Evolutionary conservation across 768 basidiomycete species (phyloP).

Genomic region (Chalciporus sphaerocephalus): DNA sequence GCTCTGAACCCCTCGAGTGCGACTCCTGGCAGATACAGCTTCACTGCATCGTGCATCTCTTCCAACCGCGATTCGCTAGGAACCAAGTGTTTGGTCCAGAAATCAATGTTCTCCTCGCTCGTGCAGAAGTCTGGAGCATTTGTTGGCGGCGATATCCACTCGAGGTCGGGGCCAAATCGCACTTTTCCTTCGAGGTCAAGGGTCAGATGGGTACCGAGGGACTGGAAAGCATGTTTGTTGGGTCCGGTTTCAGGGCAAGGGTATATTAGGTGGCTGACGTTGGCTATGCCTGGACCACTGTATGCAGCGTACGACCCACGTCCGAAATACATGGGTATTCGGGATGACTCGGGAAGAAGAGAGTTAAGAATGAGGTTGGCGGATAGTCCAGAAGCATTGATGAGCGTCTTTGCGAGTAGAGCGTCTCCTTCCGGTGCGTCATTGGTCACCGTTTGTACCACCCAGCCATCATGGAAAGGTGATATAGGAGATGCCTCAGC

Average conservation of each 20-base stretch:
- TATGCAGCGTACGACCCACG: conserved; percentile 88
- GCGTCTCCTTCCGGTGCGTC: conserved; percentile 51
- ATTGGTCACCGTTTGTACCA: conserved; percentile 73
- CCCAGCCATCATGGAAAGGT: conserved; percentile 68
- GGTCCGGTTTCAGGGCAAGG: conserved; percentile 74
- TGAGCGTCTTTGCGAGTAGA: conserved; percentile 66
- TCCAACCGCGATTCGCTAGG: conserved; percentile 57
- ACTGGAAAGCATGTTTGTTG: conserved; percentile 65
- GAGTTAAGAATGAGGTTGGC: conserved; percentile 68
- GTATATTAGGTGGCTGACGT: conserved; percentile 79
- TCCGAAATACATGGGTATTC: conserved; percentile 74
- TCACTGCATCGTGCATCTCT: conserved; percentile 71
- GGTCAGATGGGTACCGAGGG: conserved; percentile 89
- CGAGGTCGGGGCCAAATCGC: conserved; percentile 89
- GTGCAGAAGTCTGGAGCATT: conserved; percentile 22
- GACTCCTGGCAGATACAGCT: conserved; percentile 66
- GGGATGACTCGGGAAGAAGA: conserved; percentile 50
- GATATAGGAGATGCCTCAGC: conserved; percentile 23
- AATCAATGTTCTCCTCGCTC: conserved; percentile 54
- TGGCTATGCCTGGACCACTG: conserved; percentile 66
- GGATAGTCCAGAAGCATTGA: conserved; percentile 81
- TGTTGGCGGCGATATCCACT: conserved; percentile 67
- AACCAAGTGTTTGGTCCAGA: conserved; percentile 67
- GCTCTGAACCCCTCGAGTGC: conserved; percentile 57
- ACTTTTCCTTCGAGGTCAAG: conserved; percentile 81